Conservation (phyloP, 148 eudicot genomes). For the Fallopia convolvulus region DNA sequence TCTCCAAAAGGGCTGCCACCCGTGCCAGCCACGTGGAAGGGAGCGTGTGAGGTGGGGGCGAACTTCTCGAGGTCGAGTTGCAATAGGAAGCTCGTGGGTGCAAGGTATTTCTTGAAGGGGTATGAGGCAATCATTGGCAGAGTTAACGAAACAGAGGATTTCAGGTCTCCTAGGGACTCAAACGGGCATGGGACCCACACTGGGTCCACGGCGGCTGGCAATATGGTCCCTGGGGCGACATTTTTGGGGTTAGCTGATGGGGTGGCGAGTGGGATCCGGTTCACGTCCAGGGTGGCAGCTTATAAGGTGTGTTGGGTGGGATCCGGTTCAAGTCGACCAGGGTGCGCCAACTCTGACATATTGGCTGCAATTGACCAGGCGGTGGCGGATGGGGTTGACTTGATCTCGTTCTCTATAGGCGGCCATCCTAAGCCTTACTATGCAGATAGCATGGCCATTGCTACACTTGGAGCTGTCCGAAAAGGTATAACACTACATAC, state of each 20-base stretch:
- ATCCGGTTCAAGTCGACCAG: conserved; percentile 9
- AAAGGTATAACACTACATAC: conserved; percentile 18
- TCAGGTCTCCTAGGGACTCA: conserved; percentile 58
- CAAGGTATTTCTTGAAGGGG: conserved; percentile 51
- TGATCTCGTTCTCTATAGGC: conserved; percentile 64
- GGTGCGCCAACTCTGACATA: conserved; percentile 63
- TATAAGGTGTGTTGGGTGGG: conserved; percentile 52
- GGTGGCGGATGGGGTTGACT: conserved; percentile 53
- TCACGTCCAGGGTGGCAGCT: conserved; percentile 63
- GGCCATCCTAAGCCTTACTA: conserved; percentile 52
- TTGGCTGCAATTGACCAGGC: conserved; percentile 68
- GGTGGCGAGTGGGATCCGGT: conserved; percentile 60
- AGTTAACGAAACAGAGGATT: conserved; percentile 45
- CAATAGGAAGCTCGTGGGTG: conserved; percentile 61
- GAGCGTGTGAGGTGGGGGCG: conserved; percentile 50
- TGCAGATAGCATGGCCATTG: conserved; percentile 51
- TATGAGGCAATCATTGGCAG: conserved; percentile 54
- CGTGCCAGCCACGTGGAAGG: conserved; percentile 62
- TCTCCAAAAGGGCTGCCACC: conserved; percentile 31
- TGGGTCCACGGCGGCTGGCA: conserved; percentile 69
- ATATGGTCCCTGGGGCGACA: conserved; percentile 43
- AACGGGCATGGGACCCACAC: conserved; percentile 82
- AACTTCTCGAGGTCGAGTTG: conserved; percentile 44
- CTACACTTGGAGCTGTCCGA: conserved; percentile 47
- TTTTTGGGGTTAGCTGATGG: conserved; percentile 51